A percentile compares a stretch with the other conserved stretches of the same genome.
phyloP scores from a whole-genome alignment of 2,329 filamentous ascomycete genomes.

The Neofusicoccum umdonicola region DNA sequence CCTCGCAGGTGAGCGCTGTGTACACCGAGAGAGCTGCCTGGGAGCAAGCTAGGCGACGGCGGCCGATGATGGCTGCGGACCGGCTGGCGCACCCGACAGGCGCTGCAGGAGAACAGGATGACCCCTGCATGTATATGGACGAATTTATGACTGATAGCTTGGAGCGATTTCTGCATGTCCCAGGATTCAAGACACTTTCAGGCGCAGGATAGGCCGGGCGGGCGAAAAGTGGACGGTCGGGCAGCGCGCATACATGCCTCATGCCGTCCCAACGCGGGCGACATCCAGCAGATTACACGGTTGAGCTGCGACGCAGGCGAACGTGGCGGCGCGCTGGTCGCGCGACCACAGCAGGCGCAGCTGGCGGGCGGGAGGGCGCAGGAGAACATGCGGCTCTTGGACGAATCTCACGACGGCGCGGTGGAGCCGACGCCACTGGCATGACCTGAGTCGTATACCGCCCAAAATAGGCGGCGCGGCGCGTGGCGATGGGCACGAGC shows the following conservation, averaged over 20 bases:
- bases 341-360: neutral
- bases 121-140: slow-evolving; percentile 8
- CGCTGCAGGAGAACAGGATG: slow-evolving; percentile 5
- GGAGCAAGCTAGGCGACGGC: neutral
- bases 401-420: slow-evolving; percentile 3
- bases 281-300: neutral
- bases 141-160: slow-evolving; percentile 11
- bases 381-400: slow-evolving; percentile 15
- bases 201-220: neutral
- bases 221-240: neutral
- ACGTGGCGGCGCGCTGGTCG: slow-evolving; percentile 15
- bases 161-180: slow-evolving; percentile 2
- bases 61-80: neutral
- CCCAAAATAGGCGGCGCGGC: slow-evolving; percentile 13
- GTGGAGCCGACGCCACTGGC: neutral
- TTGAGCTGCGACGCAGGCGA: slow-evolving; percentile 13
- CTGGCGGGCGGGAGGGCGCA: slow-evolving; percentile 5
- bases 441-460: neutral
- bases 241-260: slow-evolving; percentile 10
- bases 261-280: neutral
- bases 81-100: slow-evolving; percentile 6
- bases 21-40: neutral
- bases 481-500: slow-evolving; percentile 1
- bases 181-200: neutral
- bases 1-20: neutral